Evolutionary conservation across 2,329 filamentous ascomycete genomes (phyloP).

Genomic region (Daldinia eschscholtzii): DNA sequence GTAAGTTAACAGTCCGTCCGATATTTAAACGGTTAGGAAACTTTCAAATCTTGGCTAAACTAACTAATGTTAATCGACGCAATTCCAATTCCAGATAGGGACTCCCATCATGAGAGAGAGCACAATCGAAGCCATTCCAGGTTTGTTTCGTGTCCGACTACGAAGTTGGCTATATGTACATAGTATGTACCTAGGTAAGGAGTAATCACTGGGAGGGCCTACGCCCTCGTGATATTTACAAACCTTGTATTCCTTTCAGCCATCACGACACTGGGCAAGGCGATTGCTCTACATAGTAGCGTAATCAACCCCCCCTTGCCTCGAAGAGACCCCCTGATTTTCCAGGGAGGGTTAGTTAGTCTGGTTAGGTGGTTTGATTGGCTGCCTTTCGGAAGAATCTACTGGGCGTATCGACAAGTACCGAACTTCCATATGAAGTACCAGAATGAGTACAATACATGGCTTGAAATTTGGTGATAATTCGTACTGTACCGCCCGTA

Average conservation of each 20-base stretch:
- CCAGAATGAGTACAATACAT: constrained; percentile 32
- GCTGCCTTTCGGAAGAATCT: constrained; percentile 48
- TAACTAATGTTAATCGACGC: not conserved
- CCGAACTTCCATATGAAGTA: constrained; percentile 43
- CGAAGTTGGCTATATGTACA: not conserved
- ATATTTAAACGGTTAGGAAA: constrained; percentile 1
- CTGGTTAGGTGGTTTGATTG: constrained; percentile 44
- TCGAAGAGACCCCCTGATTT: constrained; percentile 50
- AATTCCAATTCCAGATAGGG: not conserved
- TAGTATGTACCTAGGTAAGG: not conserved
- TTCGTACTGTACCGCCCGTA: constrained; percentile 28
- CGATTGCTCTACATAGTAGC: constrained; percentile 25
- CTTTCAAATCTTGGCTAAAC: not conserved
- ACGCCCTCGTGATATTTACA: constrained; percentile 16
- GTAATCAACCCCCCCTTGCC: constrained; percentile 46
- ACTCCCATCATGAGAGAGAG: not conserved
- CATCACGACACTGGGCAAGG: constrained; percentile 32
- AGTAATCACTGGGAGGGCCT: not conserved
- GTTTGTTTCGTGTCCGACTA: not conserved
- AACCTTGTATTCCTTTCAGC: constrained; percentile 23
- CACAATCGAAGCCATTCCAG: not conserved
- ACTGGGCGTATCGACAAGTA: constrained; percentile 48
- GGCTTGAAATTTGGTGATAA: constrained; percentile 5
- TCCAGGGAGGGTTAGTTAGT: constrained; percentile 35
- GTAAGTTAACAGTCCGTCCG: constrained; percentile 4